phyloP scores from a whole-genome alignment of 345 rosid species.

The Carallia brachiata region DNA sequence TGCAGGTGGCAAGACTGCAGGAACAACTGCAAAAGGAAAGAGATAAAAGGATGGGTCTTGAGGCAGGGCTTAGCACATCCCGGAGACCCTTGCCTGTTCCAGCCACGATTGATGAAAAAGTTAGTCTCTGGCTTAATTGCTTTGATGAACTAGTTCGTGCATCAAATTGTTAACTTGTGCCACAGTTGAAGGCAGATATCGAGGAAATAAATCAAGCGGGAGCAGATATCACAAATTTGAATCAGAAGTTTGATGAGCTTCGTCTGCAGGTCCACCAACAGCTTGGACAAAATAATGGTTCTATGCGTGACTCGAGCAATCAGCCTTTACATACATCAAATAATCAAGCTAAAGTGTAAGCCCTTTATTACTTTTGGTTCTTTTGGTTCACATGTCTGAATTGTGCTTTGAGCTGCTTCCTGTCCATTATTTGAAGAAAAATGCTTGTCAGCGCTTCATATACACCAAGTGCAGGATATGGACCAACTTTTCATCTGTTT shows the following conservation, averaged over 20 bases:
- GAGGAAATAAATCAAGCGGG: conserved; percentile 63
- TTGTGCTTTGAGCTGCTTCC: not conserved
- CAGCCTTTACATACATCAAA: conserved; percentile 26
- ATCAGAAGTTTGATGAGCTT: conserved; percentile 59
- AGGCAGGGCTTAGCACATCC: conserved; percentile 55
- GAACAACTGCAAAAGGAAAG: conserved; percentile 78
- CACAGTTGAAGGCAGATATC: conserved; percentile 58
- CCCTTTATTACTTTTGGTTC: conserved; percentile 5
- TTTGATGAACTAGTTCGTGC: conserved; percentile 14
- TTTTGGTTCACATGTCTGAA: not conserved
- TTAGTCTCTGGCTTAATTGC: conserved; percentile 21
- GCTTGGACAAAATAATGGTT: conserved; percentile 38
- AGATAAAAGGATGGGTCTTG: conserved; percentile 57
- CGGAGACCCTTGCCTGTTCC: conserved; percentile 39
- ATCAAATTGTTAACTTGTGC: conserved; percentile 24
- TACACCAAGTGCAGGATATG: no score
- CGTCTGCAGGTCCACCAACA: conserved; percentile 44
- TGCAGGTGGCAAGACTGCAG: conserved; percentile 79
- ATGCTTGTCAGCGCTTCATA: no score
- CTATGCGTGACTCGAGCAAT: conserved; percentile 35
- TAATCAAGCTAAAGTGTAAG: conserved; percentile 45
- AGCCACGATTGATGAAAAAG: conserved; percentile 55
- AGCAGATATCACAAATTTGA: conserved; percentile 57
- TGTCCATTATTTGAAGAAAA: no score
- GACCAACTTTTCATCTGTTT: not conserved